Evolutionary conservation across 2,329 filamentous ascomycete genomes (phyloP).

Genomic region (Alternaria consortialis): DNA sequence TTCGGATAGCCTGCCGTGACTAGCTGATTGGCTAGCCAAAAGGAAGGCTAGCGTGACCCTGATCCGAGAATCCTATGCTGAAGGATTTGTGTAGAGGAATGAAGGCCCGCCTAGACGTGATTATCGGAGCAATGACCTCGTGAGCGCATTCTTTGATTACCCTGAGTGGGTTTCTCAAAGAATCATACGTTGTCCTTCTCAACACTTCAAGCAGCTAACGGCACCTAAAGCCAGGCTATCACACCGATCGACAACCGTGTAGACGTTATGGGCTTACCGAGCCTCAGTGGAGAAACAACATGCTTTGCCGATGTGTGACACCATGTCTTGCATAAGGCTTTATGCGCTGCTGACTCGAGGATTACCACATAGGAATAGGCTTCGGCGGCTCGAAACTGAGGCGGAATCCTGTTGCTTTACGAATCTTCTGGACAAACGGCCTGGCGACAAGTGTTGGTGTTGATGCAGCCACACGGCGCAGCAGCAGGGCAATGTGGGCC

Average conservation of each 20-base stretch:
- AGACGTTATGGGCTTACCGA: constrained; percentile 5
- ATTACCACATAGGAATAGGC: constrained; percentile 4
- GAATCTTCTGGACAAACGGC: constrained; percentile 1
- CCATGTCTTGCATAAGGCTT: constrained; percentile 17
- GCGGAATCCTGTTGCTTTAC: constrained; percentile 5
- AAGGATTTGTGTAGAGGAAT: neutral
- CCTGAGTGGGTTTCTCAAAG: neutral
- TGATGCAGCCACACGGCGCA: constrained; percentile 20
- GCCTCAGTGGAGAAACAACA: constrained; percentile 10
- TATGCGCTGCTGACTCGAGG: constrained; percentile 10
- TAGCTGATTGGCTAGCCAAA: neutral
- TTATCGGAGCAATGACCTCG: neutral
- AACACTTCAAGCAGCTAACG: constrained; percentile 2
- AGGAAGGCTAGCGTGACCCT: neutral
- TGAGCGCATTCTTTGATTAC: neutral
- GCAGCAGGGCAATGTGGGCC: constrained; percentile 16
- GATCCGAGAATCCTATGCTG: neutral
- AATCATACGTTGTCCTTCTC: constrained; percentile 2
- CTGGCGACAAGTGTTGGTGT: constrained; percentile 12
- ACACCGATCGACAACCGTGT: constrained; percentile 7
- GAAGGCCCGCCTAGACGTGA: neutral
- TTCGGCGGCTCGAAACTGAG: neutral
- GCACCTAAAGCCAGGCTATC: constrained; percentile 1
- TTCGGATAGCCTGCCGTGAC: constrained; percentile 6
- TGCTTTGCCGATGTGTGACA: constrained; percentile 13